Base-by-base conservation (phyloP, 1,139 yeast genomes). In the Hansenula lynferdii region DNA sequence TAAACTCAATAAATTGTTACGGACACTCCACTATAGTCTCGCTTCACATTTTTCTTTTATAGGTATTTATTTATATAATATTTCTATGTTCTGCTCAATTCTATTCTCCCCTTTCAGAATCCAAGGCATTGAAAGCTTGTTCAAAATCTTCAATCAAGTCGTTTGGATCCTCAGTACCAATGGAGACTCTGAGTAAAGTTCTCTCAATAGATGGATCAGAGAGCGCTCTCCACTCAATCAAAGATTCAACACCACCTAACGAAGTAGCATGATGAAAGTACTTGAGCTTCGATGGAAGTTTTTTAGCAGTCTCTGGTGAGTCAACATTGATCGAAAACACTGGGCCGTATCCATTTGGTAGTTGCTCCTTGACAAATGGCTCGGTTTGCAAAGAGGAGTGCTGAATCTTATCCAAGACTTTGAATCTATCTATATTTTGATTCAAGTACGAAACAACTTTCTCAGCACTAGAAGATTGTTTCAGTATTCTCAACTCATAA, bases 191-290 rank as follows among this genome's bases (percentile, higher is more conserved):
- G 34, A 89, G 61, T 29, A 87, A 60, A 2, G 72, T 70, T 20
- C 75, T 71, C 27, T 72, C 64, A 12, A 79, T 80, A 4, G 62
- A 53, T 1, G 70, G 58, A 54, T 87, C 96, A 36, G 85, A 72
- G 63, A 89, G 57, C 1, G 87, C 82, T 55, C 96, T 75, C 96
- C 96, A 87, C 61, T 90, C 97, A 43, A 89, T 77, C 51, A 89
- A 68, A 40, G 95, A 84, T 59, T 90, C 97, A 7, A 85, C 86
- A n/a, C 97, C 96, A 29, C 97, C 97, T 24, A 90, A 68, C 7
- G 96, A 85, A 1, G 97, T 89, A 2, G 97, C 96, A 61, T 90
- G 97, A 46, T 80, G 80, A 64, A 89, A 87, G 45, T 75, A 73
- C 49, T 79, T 74, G 43, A 89, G 67, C 46, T 71, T 75, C 1